Evolutionary conservation across 768 basidiomycete species (phyloP), one percentile per base, ranked within the genome.

Genomic region (Collybiopsis luxurians): DNA sequence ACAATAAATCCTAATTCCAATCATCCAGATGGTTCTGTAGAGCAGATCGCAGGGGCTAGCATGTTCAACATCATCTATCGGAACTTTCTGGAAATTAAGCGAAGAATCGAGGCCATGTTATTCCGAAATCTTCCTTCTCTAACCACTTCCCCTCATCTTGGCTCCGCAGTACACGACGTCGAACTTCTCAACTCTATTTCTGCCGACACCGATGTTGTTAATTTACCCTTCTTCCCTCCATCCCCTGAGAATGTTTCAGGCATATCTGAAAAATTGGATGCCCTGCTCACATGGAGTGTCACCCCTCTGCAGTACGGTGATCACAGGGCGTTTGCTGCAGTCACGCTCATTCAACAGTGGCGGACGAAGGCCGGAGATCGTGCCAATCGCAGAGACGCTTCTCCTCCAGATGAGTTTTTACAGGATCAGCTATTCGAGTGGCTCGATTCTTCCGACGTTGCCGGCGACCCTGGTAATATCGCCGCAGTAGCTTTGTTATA

Each of bases 351-450:
- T 50, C 75, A 74, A 2, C 74, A 77, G 30, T 89, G 88, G 79
- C 76, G 83, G 34, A 79, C 82, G 52, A 81, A 77, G 58, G 80
- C 81, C 27, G 79, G 79, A 55, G 83, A 84, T 59, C 81, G 86
- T 19, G 86, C 87, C 6, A 77, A 79, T 53, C 78, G 87, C 28
- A 79, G 87, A 15, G 83, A 86, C 54, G 71, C 78, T n/a, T 73
- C 77, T 15, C 78, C 82, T 19, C 86, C 86, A 2, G 78, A 80
- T 59, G 80, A 82, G 55, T 79, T 83, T 55, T 71, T 93, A 6
- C 91, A 93, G 60, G 87, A 92, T 60, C 76, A 84, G 58, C 71
- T 94, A 10, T 92, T 94, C 62, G 84, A 88, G 50, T 94, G 92
- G 92, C 71, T 93, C 26, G 89, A 93, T 64, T 74, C 75, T 1